Evolutionary conservation across 306 rosid species (phyloP).

Genomic region (Adenanthera pavonina): DNA sequence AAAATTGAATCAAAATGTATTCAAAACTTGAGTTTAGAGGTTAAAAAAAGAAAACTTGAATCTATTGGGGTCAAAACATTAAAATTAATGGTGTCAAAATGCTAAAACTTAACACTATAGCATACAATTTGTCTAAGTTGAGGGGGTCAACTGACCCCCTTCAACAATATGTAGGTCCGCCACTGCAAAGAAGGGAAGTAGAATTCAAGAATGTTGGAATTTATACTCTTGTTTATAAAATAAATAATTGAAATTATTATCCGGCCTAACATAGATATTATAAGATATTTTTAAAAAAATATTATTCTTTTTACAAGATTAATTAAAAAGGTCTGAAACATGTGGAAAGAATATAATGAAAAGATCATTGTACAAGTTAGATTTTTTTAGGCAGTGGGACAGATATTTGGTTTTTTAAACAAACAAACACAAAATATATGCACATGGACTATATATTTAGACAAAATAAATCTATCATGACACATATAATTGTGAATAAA

Average conservation of each 20-base stretch:
- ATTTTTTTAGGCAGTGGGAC: not conserved
- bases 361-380: not conserved
- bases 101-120: no score
- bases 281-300: not conserved
- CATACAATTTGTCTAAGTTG: no score
- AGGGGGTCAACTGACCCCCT: no score
- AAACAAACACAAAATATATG: not conserved
- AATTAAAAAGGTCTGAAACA: not conserved
- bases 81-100: no score
- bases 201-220: conserved; percentile 5
- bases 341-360: not conserved
- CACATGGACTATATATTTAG: not conserved
- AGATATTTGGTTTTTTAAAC: not conserved
- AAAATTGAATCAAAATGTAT: no score
- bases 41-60: no score
- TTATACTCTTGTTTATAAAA: not conserved
- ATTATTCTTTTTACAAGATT: not conserved
- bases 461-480: not conserved
- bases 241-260: not conserved
- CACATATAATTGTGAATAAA: not conserved
- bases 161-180: no score
- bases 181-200: not conserved
- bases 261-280: not conserved
- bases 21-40: no score
- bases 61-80: no score